These are phyloP conservation scores for Pichia exigua DNA, from an alignment of 805 yeast genomes.

Conservation along the genomic window DNA sequence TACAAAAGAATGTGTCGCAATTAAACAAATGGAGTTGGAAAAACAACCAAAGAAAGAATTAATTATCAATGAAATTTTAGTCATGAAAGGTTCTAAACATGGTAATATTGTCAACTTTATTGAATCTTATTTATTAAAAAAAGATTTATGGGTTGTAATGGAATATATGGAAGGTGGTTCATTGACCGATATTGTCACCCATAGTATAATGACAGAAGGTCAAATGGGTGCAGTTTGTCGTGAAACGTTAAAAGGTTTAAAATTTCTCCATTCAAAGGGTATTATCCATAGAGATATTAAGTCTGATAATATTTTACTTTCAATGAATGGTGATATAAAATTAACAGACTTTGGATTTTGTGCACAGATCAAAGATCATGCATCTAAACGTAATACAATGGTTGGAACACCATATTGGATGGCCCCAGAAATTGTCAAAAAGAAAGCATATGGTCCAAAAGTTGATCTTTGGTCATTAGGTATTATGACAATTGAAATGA, in stretches of 20 bases:
- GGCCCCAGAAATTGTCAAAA: slow-evolving; percentile 83
- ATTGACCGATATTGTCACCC: slow-evolving; percentile 89
- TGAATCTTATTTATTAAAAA: slow-evolving; percentile 70
- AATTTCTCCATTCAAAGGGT: slow-evolving; percentile 83
- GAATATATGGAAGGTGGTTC: slow-evolving; percentile 99
- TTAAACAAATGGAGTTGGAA: slow-evolving; percentile 92
- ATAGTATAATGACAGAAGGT: slow-evolving; percentile 79
- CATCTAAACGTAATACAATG: slow-evolving; percentile 74
- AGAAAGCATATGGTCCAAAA: slow-evolving; percentile 73
- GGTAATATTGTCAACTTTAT: slow-evolving; percentile 90
- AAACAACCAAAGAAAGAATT: slow-evolving; percentile 94
- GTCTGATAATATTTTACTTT: slow-evolving; percentile 82
- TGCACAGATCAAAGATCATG: slow-evolving; percentile 68
- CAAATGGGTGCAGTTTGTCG: slow-evolving; percentile 94
- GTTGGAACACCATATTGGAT: slow-evolving; percentile 88
- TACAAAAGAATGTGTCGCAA: slow-evolving; percentile 65
- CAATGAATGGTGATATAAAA: slow-evolving; percentile 82
- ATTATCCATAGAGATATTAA: slow-evolving; percentile 95
- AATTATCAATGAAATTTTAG: slow-evolving; percentile 89
- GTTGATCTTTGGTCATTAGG: slow-evolving; percentile 82
- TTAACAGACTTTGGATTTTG: slow-evolving; percentile 78
- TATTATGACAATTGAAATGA: slow-evolving; percentile 82
- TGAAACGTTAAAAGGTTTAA: slow-evolving; percentile 80
- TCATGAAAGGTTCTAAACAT: slow-evolving; percentile 89
- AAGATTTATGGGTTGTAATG: slow-evolving; percentile 95